Evolutionary conservation across 139 green algal genomes (phyloP), one percentile per base, ranked within the genome.

Genomic region (Diplosphaera chodatii): DNA sequence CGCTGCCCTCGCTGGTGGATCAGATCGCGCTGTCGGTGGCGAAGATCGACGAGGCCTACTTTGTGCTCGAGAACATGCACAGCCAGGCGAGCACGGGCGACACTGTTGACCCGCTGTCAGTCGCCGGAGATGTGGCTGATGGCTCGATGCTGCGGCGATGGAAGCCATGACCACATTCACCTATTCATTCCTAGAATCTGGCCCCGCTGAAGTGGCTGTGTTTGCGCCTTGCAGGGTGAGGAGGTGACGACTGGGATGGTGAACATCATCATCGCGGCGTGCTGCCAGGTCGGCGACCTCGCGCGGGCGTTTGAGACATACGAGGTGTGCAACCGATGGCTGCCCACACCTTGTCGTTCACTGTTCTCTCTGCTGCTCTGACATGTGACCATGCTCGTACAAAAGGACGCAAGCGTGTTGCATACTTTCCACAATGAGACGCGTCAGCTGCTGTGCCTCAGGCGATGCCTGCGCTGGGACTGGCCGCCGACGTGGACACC

Each of bases 141-240:
- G 15, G 37, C 10, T 13, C 37, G 10, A 13, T 48, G 37, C 37
- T 13, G 37, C 37, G 37, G 37, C 37, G n/a, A n/a, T n/a, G n/a
- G n/a, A n/a, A n/a, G n/a, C n/a, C n/a, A n/a, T n/a, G n/a, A n/a
- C n/a, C n/a, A n/a, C n/a, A n/a, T n/a, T n/a, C n/a, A n/a, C n/a
- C n/a, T n/a, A n/a, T n/a, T n/a, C n/a, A n/a, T n/a, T n/a, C n/a
- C n/a, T n/a, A n/a, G n/a, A n/a, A n/a, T n/a, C n/a, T n/a, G n/a
- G n/a, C n/a, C n/a, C n/a, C n/a, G n/a, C n/a, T n/a, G n/a, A n/a
- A n/a, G n/a, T n/a, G n/a, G n/a, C n/a, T n/a, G n/a, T n/a, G n/a
- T n/a, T n/a, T n/a, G n/a, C n/a, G n/a, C n/a, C n/a, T n/a, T 64
- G 71, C 76, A 81, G 76, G 76, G 76, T 1, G 41, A 67, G 40